Base-by-base conservation (phyloP, 768 basidiomycete species). In the Mycena crocata region DNA sequence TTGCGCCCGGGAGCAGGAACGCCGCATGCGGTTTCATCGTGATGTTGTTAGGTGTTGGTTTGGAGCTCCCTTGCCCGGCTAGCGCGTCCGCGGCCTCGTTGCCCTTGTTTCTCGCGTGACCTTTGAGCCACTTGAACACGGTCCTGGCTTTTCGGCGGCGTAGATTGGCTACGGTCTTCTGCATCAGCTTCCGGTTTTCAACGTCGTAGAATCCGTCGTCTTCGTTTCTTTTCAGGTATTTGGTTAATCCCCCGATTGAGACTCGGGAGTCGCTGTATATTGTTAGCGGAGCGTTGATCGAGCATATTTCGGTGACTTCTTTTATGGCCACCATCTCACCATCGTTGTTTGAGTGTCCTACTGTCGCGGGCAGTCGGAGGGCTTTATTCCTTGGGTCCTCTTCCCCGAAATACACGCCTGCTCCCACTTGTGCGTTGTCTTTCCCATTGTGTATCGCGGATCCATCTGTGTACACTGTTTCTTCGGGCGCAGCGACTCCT, bases 401-500 rank as follows among this genome's bases (percentile, higher is more conserved):
- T 5, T 31, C 37, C 15, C 39, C 56, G 15, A 44, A 48, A 48
- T n/a, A 68, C 32, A 64, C 39, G 4, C 67, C 62, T 6, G 44
- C 42, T 2, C 67, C 54, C 13, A 44, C 60, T 54, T 26, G 1
- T 24, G 63, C 62, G 42, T 64, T 54, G 2, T 44, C 26, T 12
- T 32, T 31, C 5, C 67, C 67, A 32, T 69, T 69, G 10, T 65
- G 40, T 8, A 31, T 52, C n/a, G 49, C 61, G 5, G 67, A 66
- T 0, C 71, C 62, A 4, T 72, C 68, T 30, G 46, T 30, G 46
- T 28, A 30, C 2, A 48, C 26, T 3, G 30, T 30, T 28, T 28
- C 12, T 2, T 48, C 28, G 6, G 7, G 26, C 46, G 2, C 17
- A 6, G 48, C 26, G 10, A 9, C 46, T 28, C n/a, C n/a, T 14